A percentile compares a stretch with the other conserved stretches of the same genome.
Conservation (phyloP, 495 filamentous ascomycete species). For the Podospora conica region DNA sequence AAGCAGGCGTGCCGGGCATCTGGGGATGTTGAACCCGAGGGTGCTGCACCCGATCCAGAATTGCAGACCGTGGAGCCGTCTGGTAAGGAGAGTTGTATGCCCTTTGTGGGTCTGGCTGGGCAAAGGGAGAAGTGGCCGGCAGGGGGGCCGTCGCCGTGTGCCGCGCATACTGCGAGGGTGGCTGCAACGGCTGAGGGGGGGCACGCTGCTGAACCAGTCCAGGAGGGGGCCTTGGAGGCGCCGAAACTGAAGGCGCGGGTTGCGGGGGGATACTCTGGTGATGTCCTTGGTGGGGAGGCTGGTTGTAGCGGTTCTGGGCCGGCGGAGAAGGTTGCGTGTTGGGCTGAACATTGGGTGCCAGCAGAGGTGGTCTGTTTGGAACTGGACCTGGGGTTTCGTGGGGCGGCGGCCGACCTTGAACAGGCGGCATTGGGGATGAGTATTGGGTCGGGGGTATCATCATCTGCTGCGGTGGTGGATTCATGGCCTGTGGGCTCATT, state of each 20-base stretch:
- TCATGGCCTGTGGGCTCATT: slow-evolving; percentile 15
- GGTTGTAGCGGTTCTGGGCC: slow-evolving; percentile 20
- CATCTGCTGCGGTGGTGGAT: slow-evolving; percentile 24
- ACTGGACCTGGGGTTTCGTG: slow-evolving; percentile 8
- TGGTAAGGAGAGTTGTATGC: slow-evolving; percentile 38
- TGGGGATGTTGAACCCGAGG: slow-evolving; percentile 18
- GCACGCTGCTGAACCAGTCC: slow-evolving; percentile 7
- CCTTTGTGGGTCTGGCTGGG: slow-evolving; percentile 21
- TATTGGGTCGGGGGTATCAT: slow-evolving; percentile 35
- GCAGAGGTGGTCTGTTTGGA: slow-evolving; percentile 2
- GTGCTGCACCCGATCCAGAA: slow-evolving; percentile 19
- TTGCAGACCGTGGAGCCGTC: slow-evolving; percentile 30
- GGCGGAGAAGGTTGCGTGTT: slow-evolving; percentile 14
- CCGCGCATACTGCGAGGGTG: slow-evolving; percentile 26
- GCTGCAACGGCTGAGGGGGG: slow-evolving; percentile 12
- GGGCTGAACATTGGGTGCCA: slow-evolving; percentile 5
- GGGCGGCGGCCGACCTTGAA: slow-evolving; percentile 12
- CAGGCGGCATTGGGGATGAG: slow-evolving; percentile 29
- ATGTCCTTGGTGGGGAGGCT: slow-evolving; percentile 5
- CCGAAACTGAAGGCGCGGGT: slow-evolving; percentile 21
- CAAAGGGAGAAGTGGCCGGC: slow-evolving; percentile 5
- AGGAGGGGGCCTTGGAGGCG: slow-evolving; percentile 14
- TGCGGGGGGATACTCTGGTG: slow-evolving; percentile 18
- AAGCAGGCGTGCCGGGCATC: slow-evolving; percentile 11
- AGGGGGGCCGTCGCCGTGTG: neutral